Conservation (phyloP, 2,329 filamentous ascomycete genomes). For the Pseudogymnoascus sp. region DNA sequence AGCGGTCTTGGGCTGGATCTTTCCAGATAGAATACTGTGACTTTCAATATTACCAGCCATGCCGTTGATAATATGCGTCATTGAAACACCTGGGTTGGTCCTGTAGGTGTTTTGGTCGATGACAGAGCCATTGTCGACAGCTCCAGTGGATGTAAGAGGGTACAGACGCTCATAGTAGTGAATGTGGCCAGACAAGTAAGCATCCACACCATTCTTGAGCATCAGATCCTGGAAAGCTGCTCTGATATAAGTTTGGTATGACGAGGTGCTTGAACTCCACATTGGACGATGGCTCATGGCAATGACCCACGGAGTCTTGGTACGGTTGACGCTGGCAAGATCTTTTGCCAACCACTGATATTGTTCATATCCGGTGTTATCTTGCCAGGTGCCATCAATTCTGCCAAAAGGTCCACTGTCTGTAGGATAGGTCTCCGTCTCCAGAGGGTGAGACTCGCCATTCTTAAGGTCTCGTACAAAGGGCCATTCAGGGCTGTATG, state of each 20-base stretch:
- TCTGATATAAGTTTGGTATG: constrained; percentile 37
- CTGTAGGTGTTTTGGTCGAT: constrained; percentile 41
- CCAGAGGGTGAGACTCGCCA: constrained; percentile 33
- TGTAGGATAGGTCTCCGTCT: constrained; percentile 37
- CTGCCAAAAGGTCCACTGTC: constrained; percentile 42
- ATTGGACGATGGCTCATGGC: constrained; percentile 40
- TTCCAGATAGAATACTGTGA: constrained; percentile 33
- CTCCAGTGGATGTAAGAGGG: constrained; percentile 32
- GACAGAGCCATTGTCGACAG: constrained; percentile 34
- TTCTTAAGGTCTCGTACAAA: constrained; percentile 36
- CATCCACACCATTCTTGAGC: constrained; percentile 38
- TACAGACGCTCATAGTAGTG: constrained; percentile 40
- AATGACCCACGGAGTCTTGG: constrained; percentile 25
- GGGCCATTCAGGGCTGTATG: constrained; percentile 38
- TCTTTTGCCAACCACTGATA: constrained; percentile 37
- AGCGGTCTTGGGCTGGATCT: constrained; percentile 34
- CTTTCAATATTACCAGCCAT: constrained; percentile 45
- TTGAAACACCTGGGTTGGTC: constrained; percentile 38
- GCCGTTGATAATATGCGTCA: constrained; percentile 44
- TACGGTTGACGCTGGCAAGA: constrained; percentile 21
- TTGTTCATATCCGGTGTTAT: constrained; percentile 38
- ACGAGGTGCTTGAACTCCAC: constrained; percentile 37
- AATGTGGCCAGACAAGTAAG: constrained; percentile 38
- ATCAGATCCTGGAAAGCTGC: constrained; percentile 38
- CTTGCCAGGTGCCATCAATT: constrained; percentile 32